These are phyloP conservation scores for Apiospora hydei DNA, from an alignment of 2,329 filamentous ascomycete genomes.

Conservation along the genomic window DNA sequence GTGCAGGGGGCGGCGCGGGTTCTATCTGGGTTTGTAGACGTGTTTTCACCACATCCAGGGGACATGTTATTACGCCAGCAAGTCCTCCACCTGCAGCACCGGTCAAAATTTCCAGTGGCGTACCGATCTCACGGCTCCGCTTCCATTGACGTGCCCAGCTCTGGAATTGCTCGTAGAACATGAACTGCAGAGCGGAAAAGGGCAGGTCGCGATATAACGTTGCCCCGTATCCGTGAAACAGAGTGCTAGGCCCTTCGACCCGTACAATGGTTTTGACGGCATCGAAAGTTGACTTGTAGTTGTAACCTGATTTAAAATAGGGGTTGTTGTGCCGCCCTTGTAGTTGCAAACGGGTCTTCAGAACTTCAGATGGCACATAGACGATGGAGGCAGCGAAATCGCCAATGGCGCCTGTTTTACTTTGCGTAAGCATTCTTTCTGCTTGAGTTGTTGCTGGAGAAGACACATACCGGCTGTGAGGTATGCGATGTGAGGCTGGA, in stretches of 20 bases:
- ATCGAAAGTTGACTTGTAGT: constrained; percentile 86
- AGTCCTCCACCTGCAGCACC: constrained; percentile 90
- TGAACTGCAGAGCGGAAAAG: constrained; percentile 95
- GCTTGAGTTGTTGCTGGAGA: background rate
- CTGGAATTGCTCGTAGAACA: constrained; percentile 96
- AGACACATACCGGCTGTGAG: constrained; percentile 74
- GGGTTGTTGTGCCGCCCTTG: constrained; percentile 97
- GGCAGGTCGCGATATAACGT: constrained; percentile 94
- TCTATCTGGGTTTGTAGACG: constrained; percentile 90
- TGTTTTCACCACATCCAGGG: constrained; percentile 93
- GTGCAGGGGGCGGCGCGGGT: constrained; percentile 40
- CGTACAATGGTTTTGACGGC: constrained; percentile 85
- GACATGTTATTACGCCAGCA: constrained; percentile 93
- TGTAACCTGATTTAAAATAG: constrained; percentile 92
- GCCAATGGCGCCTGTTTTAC: constrained; percentile 79
- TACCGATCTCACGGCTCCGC: constrained; percentile 82
- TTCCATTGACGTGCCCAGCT: constrained; percentile 81
- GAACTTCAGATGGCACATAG: constrained; percentile 95
- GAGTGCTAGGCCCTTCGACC: constrained; percentile 80
- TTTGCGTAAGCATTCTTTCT: constrained; percentile 10
- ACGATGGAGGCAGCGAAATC: constrained; percentile 91
- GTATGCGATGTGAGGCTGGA: constrained; percentile 86
- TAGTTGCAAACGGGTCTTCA: constrained; percentile 95
- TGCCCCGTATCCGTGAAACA: constrained; percentile 97
- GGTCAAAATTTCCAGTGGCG: constrained; percentile 85